Evolutionary conservation across 148 eudicot species (phyloP).

Genomic region (Vaccinium macrocarpon): DNA sequence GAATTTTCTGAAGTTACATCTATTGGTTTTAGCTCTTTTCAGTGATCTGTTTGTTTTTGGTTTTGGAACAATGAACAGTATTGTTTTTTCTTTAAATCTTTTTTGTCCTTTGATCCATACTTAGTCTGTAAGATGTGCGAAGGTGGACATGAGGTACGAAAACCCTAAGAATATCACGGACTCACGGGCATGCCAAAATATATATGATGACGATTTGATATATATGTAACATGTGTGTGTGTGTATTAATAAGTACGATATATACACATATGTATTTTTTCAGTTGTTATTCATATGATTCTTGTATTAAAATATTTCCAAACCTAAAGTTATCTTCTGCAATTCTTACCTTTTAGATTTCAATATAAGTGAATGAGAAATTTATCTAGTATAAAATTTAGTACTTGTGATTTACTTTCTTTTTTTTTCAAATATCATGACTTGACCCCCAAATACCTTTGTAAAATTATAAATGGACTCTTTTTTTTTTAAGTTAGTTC

Average conservation of each 20-base stretch:
- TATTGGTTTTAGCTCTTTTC: background rate
- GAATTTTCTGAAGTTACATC: background rate
- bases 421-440: background rate
- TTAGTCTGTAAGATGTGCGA: background rate
- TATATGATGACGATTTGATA: background rate
- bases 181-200: background rate
- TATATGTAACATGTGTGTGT: background rate
- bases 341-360: background rate
- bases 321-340: background rate
- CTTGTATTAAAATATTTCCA: background rate
- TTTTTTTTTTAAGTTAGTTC: background rate
- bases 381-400: background rate
- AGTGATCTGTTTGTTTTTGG: background rate
- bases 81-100: background rate
- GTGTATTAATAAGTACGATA: background rate
- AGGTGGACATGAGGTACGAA: background rate
- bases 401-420: background rate
- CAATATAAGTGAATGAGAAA: background rate
- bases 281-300: background rate
- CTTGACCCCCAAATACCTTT: background rate
- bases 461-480: background rate
- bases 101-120: background rate
- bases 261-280: background rate
- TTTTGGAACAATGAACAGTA: background rate
- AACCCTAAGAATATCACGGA: too few relatives aligned